Percentiles rank a stretch among this genome's conserved stretches.
phyloP scores from a whole-genome alignment of 805 yeast species.

The Jamesozyma jinghongensis region DNA sequence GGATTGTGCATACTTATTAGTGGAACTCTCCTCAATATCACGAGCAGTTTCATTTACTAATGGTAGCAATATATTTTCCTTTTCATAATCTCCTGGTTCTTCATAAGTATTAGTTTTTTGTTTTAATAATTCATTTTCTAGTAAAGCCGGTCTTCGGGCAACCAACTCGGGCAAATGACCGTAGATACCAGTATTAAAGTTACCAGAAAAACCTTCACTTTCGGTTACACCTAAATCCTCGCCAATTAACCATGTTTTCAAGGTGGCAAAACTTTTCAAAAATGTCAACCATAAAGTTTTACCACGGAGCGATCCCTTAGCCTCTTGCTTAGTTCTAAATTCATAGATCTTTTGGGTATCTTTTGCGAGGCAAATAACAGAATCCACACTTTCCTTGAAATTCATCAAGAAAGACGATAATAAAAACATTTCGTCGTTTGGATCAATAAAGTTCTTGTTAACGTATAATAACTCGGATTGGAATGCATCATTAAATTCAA shows the following conservation, averaged over 20 bases:
- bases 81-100: not conserved
- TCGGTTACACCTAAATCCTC: slow-evolving; percentile 22
- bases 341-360: slow-evolving; percentile 26
- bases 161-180: slow-evolving; percentile 7
- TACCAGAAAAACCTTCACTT: slow-evolving; percentile 32
- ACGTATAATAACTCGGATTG: slow-evolving; percentile 25
- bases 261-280: slow-evolving; percentile 27
- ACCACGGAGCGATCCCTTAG: slow-evolving; percentile 32
- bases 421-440: slow-evolving; percentile 42
- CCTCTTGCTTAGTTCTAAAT: slow-evolving; percentile 27
- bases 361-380: slow-evolving; percentile 28
- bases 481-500: slow-evolving; percentile 29
- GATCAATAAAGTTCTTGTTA: slow-evolving; percentile 30
- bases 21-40: no score
- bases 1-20: not conserved
- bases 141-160: slow-evolving; percentile 19
- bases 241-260: slow-evolving; percentile 32
- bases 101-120: slow-evolving; percentile 10
- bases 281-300: slow-evolving; percentile 37
- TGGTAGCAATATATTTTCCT: not conserved
- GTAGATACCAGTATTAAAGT: slow-evolving; percentile 4
- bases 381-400: slow-evolving; percentile 33
- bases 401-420: slow-evolving; percentile 43
- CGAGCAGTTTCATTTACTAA: not conserved
- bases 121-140: slow-evolving; percentile 22